A percentile compares a stretch with the other conserved stretches of the same genome.
These are phyloP conservation scores for Acorus gramineus DNA, from an alignment of 106 monocot species.

Conservation along the genomic window DNA sequence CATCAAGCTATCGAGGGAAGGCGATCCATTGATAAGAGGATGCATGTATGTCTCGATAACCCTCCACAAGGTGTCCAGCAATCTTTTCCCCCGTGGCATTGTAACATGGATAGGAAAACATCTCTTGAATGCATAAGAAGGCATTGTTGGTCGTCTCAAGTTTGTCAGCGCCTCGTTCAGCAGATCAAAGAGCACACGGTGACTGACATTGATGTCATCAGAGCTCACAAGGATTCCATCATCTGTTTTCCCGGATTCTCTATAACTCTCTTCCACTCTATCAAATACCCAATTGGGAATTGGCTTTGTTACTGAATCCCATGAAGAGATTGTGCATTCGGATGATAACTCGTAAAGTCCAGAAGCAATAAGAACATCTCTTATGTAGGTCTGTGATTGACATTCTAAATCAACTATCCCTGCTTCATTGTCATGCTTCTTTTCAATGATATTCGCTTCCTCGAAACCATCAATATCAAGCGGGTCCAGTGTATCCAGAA, in stretches of 20 bases:
- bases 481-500: conserved; percentile 1
- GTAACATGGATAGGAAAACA: background rate
- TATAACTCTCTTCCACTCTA: conserved; percentile 38
- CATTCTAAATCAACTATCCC: conserved; percentile 16
- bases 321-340: conserved; percentile 17
- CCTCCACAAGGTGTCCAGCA: conserved; percentile 37
- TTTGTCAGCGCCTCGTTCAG: conserved; percentile 43
- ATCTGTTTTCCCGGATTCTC: background rate
- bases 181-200: conserved; percentile 55
- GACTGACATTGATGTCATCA: conserved; percentile 9
- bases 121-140: conserved; percentile 14
- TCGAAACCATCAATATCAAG: conserved; percentile 8
- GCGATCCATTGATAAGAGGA: background rate
- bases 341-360: conserved; percentile 20
- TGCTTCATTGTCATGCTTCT: background rate
- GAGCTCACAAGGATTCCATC: background rate
- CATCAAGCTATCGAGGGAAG: conserved; percentile 29
- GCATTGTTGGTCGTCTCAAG: conserved; percentile 6
- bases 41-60: conserved; percentile 14
- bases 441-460: conserved; percentile 7
- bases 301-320: conserved; percentile 25
- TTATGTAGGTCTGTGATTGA: conserved; percentile 33
- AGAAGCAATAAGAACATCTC: conserved; percentile 38
- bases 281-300: conserved; percentile 52
- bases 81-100: conserved; percentile 17